Base-by-base conservation (phyloP, 2,329 filamentous ascomycete species). In the Dichotomopilus funicola region DNA sequence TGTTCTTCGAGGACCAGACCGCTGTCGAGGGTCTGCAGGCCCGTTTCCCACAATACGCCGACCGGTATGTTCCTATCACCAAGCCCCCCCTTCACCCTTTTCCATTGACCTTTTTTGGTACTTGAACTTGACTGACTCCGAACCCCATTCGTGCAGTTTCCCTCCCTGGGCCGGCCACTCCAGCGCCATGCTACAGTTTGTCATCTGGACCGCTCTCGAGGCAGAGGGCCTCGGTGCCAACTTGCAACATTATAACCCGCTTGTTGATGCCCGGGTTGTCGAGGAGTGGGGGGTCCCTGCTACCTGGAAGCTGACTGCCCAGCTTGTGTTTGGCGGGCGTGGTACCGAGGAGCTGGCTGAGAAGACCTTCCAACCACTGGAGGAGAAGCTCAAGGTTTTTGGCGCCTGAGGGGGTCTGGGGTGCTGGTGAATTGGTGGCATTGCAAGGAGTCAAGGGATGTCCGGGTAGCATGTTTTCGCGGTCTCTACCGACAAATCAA, bases 161-260 rank as follows among this genome's bases (percentile, higher is more conserved):
- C 83, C 84, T 59, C 68, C 70, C 64, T 96, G 89, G 88, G 83
- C 84, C 55, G 75, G 80, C 61, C 89, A 96, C 74, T 84, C 85
- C 60, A 81, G 80, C 69, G 91, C 81, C 71, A 96, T 96, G 83
- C 81, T 89, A 67, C 88, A 96, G 77, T 87, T 82, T 73, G 77
- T 83, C 62, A 70, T 90, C 63, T 96, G 91, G 91, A 86, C 85
- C 13, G 88, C 86, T 4, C 82, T 96, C 55, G 88, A 91, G 74
- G 79, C 85, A 58, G 89, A 94, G 70, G 90, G 91, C 35, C 81
- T 95, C 55, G 90, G 90, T 62, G 88, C 86, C 69, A 95, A 91
- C 78, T 79, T 96, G 52, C 91, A 96, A 79, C 91, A 96, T 77
- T 95, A 95, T 79, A 94, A 90, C 80, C 90, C 90, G 19, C 72